phyloP scores from a whole-genome alignment of 345 rosid species.

The Salix viminalis region DNA sequence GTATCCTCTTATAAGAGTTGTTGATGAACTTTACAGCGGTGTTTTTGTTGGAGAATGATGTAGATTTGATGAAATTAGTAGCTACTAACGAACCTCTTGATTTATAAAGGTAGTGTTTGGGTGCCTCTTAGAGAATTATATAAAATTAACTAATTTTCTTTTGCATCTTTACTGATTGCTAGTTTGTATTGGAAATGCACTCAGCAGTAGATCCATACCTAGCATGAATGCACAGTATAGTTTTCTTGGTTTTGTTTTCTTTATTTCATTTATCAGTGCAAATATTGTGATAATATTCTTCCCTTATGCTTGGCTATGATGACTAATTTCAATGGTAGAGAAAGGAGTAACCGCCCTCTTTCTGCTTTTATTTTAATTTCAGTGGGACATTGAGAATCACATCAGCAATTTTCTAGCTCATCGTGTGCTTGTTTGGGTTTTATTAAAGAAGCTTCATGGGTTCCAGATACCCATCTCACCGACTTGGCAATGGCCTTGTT shows the following conservation, averaged over 20 bases:
- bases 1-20: not conserved
- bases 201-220: not conserved
- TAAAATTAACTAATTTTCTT: not conserved
- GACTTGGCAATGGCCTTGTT: constrained; percentile 81
- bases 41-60: not conserved
- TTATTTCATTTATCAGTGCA: not conserved
- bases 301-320: not conserved
- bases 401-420: not conserved
- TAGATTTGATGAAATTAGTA: not conserved
- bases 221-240: not conserved
- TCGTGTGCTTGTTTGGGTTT: not conserved
- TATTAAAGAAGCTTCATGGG: constrained; percentile 29
- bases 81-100: not conserved
- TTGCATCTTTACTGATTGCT: not conserved
- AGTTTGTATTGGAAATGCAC: not conserved
- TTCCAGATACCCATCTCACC: constrained; percentile 86
- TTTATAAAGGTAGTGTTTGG: not conserved
- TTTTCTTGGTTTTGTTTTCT: not conserved
- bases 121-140: not conserved
- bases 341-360: not conserved
- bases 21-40: not conserved
- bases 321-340: not conserved
- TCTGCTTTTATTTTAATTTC: not conserved
- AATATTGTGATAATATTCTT: not conserved
- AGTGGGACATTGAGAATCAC: not conserved